Conservation (phyloP, 2,329 filamentous ascomycete genomes). For the Sporothrix phasma region DNA sequence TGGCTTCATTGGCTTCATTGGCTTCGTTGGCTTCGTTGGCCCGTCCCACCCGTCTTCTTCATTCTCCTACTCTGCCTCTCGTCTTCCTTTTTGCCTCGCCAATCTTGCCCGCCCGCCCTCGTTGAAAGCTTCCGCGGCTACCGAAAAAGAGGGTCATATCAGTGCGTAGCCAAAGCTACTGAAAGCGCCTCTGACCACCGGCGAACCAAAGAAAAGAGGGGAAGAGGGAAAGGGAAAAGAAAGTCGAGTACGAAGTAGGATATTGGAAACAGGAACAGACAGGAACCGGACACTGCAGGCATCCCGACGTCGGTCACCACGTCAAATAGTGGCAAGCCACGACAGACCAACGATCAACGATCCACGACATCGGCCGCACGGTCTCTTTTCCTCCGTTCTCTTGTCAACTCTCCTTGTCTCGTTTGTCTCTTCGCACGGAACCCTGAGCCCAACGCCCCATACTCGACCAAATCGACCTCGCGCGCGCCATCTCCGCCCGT, state of each 20-base stretch:
- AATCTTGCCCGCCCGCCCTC: not conserved
- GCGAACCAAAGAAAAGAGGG: conserved; percentile 5
- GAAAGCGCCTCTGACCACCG: too few species aligned
- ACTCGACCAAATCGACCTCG: not conserved
- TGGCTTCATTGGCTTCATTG: too few species aligned
- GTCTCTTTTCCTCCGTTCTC: not conserved
- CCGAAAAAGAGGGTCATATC: not conserved
- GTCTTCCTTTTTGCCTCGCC: too few species aligned
- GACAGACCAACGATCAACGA: not conserved
- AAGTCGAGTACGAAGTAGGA: too few species aligned
- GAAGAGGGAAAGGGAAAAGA: not conserved
- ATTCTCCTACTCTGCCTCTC: too few species aligned
- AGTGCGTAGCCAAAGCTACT: not conserved
- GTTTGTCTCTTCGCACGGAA: not conserved
- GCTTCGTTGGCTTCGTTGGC: too few species aligned
- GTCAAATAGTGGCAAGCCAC: not conserved
- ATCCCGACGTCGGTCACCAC: too few species aligned
- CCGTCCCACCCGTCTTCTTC: too few species aligned
- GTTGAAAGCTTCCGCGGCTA: not conserved
- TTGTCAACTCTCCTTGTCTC: not conserved
- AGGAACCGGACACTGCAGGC: too few species aligned
- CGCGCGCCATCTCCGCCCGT: not conserved
- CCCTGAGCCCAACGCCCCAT: too few species aligned
- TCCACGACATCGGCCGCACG: not conserved
- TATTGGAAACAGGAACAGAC: too few species aligned